Evolutionary conservation across 352 stramenopile genomes (phyloP), one percentile per base, ranked within the genome.

Genomic region (Globisporangium camurandrum): DNA sequence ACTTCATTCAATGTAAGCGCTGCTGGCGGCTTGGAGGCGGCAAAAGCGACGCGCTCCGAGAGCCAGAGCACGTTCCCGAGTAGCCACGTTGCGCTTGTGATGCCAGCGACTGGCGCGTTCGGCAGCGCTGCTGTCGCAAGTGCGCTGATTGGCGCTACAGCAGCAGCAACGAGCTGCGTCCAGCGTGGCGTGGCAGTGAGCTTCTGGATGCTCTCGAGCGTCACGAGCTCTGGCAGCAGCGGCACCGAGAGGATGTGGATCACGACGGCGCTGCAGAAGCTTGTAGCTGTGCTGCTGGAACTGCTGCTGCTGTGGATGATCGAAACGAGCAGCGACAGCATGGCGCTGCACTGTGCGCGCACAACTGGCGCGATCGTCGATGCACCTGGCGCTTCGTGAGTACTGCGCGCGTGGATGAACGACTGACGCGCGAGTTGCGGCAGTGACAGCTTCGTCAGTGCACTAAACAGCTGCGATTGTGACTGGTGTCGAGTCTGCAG

Each of bases 51-150:
- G 31, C 67, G 59, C 26, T 74, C 56, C 3, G 67, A 73, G n/a
- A 88, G 47, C 67, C 62, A 83, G 33, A 88, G 55, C 0, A 80
- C 39, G 37, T 88, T 88, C 7, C 71, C 76, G 7, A 88, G 57
- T 33, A 88, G 66, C 69, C 75, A 88, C 14, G 69, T 75, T 34
- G 71, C 49, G 9, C 68, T 77, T 1, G 69, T 42, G 28, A 88
- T 83, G 2, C 71, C 76, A 31, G 49, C 38, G 0, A 75, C 53
- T 17, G 75, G 62, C 11, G 76, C 72, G 17, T 56, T 4, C 19
- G 69, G 71, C 12, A 85, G 65, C 16, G 9, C 45, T 16, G 61
- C 49, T 42, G 71, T 71, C 17, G 61, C 45, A 12, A 54, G 66
- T 36, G 66, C 30, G n/a, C 60, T 48, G 11, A 65, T 20, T 9